Evolutionary conservation across 2,329 filamentous ascomycete species (phyloP).

Genomic region (Sporothrix brunneoviolacea): DNA sequence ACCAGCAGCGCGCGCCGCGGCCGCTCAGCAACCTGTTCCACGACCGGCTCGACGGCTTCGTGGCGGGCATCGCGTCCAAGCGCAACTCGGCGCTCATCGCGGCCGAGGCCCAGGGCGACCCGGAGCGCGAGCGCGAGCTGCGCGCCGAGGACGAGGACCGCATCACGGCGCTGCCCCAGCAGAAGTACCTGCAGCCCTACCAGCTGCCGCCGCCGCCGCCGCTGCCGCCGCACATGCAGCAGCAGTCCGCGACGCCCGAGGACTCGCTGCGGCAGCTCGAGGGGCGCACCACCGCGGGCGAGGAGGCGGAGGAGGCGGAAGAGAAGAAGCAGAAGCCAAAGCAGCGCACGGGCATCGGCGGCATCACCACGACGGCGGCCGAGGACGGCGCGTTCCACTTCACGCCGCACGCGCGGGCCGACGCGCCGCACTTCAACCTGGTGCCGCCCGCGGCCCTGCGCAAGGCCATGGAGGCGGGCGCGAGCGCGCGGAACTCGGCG

Average conservation of each 20-base stretch:
- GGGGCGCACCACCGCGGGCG: conserved; percentile 32
- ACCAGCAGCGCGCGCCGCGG: conserved; percentile 44
- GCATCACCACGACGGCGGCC: conserved; percentile 28
- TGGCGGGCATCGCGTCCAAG: conserved; percentile 80
- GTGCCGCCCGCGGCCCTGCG: conserved; percentile 31
- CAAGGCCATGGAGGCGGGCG: conserved; percentile 10
- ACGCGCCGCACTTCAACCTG: conserved; percentile 53
- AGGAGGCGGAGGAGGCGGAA: conserved; percentile 3
- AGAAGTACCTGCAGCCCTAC: conserved; percentile 55
- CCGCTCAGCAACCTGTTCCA: conserved; percentile 71
- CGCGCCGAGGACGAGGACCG: conserved; percentile 77
- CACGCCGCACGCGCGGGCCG: conserved; percentile 41
- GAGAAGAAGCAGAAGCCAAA: background rate
- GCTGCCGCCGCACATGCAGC: conserved; percentile 14
- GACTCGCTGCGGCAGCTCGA: conserved; percentile 45
- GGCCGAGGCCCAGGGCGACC: conserved; percentile 72
- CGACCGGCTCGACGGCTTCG: conserved; percentile 80
- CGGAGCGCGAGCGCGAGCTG: conserved; percentile 71
- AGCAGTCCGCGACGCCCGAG: conserved; percentile 30
- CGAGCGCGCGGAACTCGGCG: no score
- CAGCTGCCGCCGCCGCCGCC: conserved; percentile 29
- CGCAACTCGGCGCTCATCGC: conserved; percentile 77
- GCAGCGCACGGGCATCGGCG: conserved; percentile 19
- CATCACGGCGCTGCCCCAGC: conserved; percentile 71
- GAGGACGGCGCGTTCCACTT: conserved; percentile 48